Evolutionary conservation across 345 rosid genomes (phyloP).

Genomic region (Bruguiera parviflora): DNA sequence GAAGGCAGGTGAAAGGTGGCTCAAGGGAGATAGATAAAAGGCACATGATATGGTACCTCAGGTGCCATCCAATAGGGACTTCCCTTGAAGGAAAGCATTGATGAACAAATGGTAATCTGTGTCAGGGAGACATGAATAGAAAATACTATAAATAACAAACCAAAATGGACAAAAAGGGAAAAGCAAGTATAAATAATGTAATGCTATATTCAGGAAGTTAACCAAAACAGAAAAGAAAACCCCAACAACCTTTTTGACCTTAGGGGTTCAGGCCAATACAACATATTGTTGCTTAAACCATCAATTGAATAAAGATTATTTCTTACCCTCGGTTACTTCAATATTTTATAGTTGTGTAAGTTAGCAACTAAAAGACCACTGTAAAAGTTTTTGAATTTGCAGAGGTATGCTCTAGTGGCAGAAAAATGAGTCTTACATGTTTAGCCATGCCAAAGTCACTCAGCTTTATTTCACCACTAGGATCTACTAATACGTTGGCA

Average conservation of each 20-base stretch:
- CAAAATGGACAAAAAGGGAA: constrained; percentile 9
- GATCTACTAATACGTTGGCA: constrained; percentile 93
- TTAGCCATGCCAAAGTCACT: constrained; percentile 99
- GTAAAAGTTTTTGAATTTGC: not conserved
- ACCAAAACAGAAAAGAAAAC: not conserved
- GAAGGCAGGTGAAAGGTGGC: not conserved
- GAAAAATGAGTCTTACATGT: constrained; percentile 55
- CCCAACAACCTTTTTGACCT: not conserved
- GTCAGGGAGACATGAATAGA: constrained; percentile 22
- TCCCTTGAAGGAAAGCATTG: constrained; percentile 97
- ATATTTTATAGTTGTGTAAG: not conserved
- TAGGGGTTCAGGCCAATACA: no score
- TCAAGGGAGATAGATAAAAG: not conserved
- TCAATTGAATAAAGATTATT: no score
- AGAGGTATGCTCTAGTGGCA: not conserved
- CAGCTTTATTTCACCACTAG: constrained; percentile 91
- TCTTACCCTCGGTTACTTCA: no score
- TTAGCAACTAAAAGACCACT: not conserved
- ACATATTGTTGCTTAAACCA: no score
- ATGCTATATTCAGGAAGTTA: not conserved
- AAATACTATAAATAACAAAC: constrained; percentile 10
- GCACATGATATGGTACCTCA: constrained; percentile 48
- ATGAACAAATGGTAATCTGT: constrained; percentile 64
- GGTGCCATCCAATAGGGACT: constrained; percentile 99
- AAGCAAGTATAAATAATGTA: not conserved